Percentiles rank a stretch among this genome's conserved stretches.
Conservation (phyloP, 345 rosid species). For the Corchorus capsularis region DNA sequence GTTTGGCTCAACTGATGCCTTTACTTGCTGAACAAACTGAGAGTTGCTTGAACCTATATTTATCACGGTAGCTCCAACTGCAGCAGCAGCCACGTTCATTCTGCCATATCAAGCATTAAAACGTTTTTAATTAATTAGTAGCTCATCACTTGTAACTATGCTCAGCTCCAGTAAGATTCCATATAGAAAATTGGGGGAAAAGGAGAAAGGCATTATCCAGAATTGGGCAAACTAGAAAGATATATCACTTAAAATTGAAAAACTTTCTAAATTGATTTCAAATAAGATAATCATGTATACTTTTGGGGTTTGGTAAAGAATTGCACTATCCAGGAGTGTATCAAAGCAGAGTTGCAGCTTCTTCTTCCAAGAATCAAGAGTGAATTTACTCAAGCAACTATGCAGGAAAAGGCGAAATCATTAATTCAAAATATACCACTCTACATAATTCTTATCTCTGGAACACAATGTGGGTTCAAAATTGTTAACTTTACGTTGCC, state of each 20-base stretch:
- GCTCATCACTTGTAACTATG: not conserved
- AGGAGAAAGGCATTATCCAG: not conserved
- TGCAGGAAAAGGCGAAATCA: too few species aligned
- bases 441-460: too few species aligned
- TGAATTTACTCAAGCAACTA: too few species aligned
- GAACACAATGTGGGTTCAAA: too few species aligned
- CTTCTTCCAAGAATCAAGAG: too few species aligned
- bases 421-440: too few species aligned
- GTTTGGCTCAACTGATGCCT: conserved; percentile 29
- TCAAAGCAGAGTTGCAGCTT: not conserved
- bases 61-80: conserved; percentile 19
- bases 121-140: not conserved
- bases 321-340: not conserved
- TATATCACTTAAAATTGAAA: not conserved
- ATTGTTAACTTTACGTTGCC: not conserved
- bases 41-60: conserved; percentile 33
- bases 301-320: not conserved
- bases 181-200: too few species aligned
- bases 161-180: not conserved
- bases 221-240: not conserved
- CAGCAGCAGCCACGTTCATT: conserved; percentile 32
- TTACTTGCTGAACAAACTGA: conserved; percentile 35
- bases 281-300: not conserved
- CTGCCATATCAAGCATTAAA: conserved; percentile 19
- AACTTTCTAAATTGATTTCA: not conserved